Evolutionary conservation across 1,139 yeast genomes (phyloP).

Genomic region (Suhomyces anneliseae): DNA sequence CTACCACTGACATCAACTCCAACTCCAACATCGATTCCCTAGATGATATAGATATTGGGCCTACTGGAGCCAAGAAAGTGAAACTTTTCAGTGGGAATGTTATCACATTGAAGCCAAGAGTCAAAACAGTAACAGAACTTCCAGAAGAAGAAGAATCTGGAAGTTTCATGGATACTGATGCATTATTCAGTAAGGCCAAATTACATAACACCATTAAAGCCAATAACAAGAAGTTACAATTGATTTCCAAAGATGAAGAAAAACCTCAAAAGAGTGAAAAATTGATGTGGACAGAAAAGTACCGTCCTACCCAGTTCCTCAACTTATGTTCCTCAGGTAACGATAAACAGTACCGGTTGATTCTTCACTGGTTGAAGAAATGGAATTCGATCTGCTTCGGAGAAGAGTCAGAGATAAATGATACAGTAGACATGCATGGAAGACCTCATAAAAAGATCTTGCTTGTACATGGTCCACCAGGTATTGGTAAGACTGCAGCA

Average conservation of each 20-base stretch:
- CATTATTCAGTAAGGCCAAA: conserved; percentile 29
- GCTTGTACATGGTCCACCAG: conserved; percentile 89
- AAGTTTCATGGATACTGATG: conserved; percentile 31
- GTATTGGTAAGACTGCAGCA: conserved; percentile 91
- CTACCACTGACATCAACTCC: too few species aligned
- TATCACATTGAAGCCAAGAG: conserved; percentile 21
- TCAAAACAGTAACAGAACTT: neutral
- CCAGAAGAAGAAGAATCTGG: conserved; percentile 2
- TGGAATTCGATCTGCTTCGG: conserved; percentile 76
- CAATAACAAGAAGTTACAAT: conserved; percentile 14
- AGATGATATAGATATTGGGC: neutral
- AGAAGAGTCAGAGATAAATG: conserved; percentile 27
- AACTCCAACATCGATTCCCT: too few species aligned
- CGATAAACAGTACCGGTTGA: conserved; percentile 69
- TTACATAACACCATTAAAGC: conserved; percentile 24
- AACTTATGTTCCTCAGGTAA: conserved; percentile 71
- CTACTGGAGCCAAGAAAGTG: conserved; percentile 18
- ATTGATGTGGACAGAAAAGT: conserved; percentile 75
- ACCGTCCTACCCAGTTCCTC: conserved; percentile 71
- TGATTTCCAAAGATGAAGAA: neutral
- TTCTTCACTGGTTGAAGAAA: conserved; percentile 76
- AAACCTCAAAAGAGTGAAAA: neutral
- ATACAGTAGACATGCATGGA: conserved; percentile 53
- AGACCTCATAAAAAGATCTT: conserved; percentile 74
- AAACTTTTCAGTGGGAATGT: conserved; percentile 28